These are phyloP conservation scores for Lachancea waltii DNA, from an alignment of 805 yeast genomes.

Conservation along the genomic window DNA sequence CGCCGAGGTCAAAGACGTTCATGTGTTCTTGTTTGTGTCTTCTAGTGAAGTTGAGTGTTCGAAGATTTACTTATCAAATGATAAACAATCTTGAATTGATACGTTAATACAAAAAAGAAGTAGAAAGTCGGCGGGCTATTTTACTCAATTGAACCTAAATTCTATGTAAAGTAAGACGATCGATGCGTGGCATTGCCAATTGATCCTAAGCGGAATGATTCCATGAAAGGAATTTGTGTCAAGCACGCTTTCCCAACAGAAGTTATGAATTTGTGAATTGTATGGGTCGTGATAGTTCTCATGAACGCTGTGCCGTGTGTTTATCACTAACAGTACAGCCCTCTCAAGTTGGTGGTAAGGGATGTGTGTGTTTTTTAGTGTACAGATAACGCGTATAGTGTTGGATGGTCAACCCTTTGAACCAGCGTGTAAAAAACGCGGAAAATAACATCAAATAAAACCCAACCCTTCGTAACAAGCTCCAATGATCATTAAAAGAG, in stretches of 20 bases:
- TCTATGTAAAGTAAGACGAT: background rate
- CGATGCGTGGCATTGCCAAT: background rate
- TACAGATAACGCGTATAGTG: too few species aligned
- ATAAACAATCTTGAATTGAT: too few species aligned
- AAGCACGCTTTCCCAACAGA: background rate
- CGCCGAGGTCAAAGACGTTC: conserved; percentile 13
- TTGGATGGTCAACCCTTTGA: background rate
- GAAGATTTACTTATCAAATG: too few species aligned
- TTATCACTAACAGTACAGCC: too few species aligned
- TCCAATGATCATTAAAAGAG: background rate
- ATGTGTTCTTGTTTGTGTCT: conserved; percentile 3
- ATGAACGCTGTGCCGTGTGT: background rate
- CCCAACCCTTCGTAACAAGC: background rate
- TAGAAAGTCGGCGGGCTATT: too few species aligned
- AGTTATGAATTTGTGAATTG: background rate
- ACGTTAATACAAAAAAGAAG: too few species aligned
- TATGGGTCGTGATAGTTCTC: background rate
- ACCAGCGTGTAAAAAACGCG: background rate
- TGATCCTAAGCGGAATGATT: too few species aligned
- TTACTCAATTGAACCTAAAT: background rate
- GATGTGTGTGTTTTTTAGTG: too few species aligned
- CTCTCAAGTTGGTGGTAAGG: too few species aligned
- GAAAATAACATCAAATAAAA: background rate
- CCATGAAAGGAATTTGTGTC: too few species aligned
- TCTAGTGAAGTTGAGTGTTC: too few species aligned